A percentile compares a stretch with the other conserved stretches of the same genome.
Conservation (phyloP, 768 basidiomycete species). For the Sporobolomyces phaffii region DNA sequence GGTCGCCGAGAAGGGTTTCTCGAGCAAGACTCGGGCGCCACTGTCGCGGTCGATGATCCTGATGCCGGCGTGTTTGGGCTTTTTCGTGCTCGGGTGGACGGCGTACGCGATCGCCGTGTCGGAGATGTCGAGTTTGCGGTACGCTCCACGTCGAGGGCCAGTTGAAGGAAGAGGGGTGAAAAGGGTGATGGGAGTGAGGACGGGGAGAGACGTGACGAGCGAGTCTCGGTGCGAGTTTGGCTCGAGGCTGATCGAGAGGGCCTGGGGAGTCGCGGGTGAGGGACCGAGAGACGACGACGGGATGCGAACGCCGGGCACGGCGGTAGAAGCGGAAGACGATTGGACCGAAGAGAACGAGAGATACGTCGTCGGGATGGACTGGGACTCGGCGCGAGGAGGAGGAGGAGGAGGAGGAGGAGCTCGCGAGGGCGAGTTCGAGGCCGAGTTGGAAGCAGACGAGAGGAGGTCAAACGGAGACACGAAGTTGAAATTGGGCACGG, state of each 20-base stretch:
- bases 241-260: background rate
- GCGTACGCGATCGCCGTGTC: background rate
- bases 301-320: background rate
- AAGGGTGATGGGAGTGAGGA: background rate
- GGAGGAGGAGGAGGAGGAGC: background rate
- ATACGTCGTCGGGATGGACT: background rate
- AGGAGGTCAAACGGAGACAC: constrained; percentile 7
- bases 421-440: background rate
- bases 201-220: background rate
- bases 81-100: background rate
- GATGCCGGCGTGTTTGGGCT: background rate
- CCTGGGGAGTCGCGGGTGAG: background rate
- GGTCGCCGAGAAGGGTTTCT: background rate
- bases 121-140: background rate
- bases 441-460: background rate
- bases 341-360: background rate
- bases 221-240: background rate
- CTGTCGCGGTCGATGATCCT: constrained; percentile 30
- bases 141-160: background rate
- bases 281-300: background rate
- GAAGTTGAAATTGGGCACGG: constrained; percentile 9
- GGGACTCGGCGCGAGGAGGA: background rate
- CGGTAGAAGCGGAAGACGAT: background rate
- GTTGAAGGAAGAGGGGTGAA: background rate
- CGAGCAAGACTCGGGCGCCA: constrained; percentile 18